Percentiles rank a stretch among this genome's conserved stretches.
Conservation (phyloP, 257 asterid genomes). For the Dorcoceras hygrometricum region DNA sequence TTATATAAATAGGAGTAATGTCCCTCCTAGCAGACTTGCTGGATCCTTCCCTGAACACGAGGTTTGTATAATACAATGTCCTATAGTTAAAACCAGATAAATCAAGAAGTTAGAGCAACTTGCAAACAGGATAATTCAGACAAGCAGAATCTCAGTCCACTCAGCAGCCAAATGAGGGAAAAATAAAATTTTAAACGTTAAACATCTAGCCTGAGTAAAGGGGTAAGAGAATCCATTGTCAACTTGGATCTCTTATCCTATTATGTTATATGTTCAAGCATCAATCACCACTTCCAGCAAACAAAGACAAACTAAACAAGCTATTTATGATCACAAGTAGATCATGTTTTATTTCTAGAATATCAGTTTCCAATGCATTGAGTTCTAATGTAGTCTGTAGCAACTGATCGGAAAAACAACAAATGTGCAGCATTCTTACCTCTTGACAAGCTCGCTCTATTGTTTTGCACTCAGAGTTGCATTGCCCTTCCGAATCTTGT, state of each 20-base stretch:
- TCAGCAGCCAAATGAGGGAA: slow-evolving; percentile 8
- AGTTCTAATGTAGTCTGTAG: not conserved
- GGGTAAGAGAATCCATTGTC: not conserved
- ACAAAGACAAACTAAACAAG: not conserved
- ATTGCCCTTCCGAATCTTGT: slow-evolving; percentile 92
- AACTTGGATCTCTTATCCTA: not conserved
- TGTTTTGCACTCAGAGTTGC: slow-evolving; percentile 88
- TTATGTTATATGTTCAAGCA: not conserved
- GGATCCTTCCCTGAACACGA: not conserved
- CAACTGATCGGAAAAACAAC: no score
- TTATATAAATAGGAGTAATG: not conserved
- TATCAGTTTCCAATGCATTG: not conserved
- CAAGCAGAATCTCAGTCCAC: not conserved
- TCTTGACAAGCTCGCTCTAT: slow-evolving; percentile 98
- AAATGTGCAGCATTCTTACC: slow-evolving; percentile 39
- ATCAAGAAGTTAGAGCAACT: not conserved
- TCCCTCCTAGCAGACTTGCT: not conserved
- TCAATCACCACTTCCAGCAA: not conserved
- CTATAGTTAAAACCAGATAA: not conserved
- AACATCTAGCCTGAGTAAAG: not conserved
- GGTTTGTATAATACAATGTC: not conserved
- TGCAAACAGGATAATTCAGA: not conserved
- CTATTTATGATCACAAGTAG: not conserved
- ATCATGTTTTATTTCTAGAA: not conserved
- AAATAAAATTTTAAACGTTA: not conserved